phyloP scores from a whole-genome alignment of 306 rosid species.

The Neltuma alba region DNA sequence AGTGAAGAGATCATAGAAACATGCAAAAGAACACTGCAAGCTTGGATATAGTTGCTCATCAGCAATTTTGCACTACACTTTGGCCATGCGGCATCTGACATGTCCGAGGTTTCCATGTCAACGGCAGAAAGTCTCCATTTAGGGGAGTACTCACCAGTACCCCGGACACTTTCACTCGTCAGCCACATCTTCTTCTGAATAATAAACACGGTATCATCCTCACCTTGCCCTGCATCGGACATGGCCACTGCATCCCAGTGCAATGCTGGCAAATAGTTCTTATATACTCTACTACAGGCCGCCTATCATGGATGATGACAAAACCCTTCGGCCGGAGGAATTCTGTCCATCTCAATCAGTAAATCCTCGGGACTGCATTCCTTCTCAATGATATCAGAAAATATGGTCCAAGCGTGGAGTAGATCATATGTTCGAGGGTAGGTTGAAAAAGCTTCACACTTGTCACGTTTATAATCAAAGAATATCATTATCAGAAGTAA shows the following conservation, averaged over 20 bases:
- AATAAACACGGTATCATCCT: constrained; percentile 59
- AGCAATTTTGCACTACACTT: constrained; percentile 15
- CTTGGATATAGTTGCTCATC: constrained; percentile 16
- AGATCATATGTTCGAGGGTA: constrained; percentile 92
- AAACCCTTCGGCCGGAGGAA: constrained; percentile 86
- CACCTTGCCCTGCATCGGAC: constrained; percentile 42
- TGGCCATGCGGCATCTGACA: constrained; percentile 12
- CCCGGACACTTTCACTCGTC: constrained; percentile 70
- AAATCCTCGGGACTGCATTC: constrained; percentile 82
- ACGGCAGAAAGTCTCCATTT: neutral
- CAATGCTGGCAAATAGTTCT: constrained; percentile 68
- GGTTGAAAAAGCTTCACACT: constrained; percentile 93
- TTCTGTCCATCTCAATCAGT: constrained; percentile 90
- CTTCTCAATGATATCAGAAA: constrained; percentile 77
- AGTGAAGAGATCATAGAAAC: constrained; percentile 32
- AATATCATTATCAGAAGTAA: constrained; percentile 25
- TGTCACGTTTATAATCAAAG: constrained; percentile 42
- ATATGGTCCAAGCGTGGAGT: constrained; percentile 82
- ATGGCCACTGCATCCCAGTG: constrained; percentile 83
- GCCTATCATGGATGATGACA: constrained; percentile 70
- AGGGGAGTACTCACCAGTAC: constrained; percentile 40
- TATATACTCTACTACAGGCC: constrained; percentile 57
- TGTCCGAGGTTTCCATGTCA: constrained; percentile 24
- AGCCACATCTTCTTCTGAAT: constrained; percentile 92
- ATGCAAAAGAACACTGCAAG: constrained; percentile 21